These are phyloP conservation scores for Diaporthe vaccinii DNA, from an alignment of 2,329 filamentous ascomycete species.

Conservation along the genomic window DNA sequence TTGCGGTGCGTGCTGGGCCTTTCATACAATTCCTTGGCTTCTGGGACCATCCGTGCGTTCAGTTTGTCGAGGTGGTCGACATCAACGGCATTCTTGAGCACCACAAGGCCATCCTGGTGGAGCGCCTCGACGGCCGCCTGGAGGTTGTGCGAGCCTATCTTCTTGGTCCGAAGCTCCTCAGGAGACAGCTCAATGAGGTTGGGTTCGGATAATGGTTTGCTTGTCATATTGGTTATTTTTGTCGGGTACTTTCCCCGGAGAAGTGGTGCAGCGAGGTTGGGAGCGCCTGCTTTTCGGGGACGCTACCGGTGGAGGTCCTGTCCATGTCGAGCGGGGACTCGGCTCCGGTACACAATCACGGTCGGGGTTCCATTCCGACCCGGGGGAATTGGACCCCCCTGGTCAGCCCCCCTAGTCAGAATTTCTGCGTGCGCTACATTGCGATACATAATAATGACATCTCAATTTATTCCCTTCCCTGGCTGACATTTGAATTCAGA, in stretches of 20 bases:
- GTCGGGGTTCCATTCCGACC: background rate
- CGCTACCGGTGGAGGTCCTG: background rate
- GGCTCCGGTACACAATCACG: constrained; percentile 2
- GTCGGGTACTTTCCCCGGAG: background rate
- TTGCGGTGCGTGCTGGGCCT: constrained; percentile 42
- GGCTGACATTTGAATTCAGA: too few relatives aligned
- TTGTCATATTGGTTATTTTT: background rate
- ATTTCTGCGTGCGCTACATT: too few relatives aligned
- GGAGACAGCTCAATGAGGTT: constrained; percentile 25
- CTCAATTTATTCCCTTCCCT: too few relatives aligned
- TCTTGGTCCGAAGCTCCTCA: constrained; percentile 11
- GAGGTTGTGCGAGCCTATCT: constrained; percentile 44
- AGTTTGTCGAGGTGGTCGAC: constrained; percentile 51
- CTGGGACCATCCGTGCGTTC: constrained; percentile 51
- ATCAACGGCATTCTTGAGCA: constrained; percentile 53
- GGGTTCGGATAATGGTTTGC: background rate
- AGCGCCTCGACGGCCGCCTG: constrained; percentile 52
- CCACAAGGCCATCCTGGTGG: constrained; percentile 54
- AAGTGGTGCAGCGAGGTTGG: background rate
- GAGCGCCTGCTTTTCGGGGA: background rate
- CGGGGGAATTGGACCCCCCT: too few relatives aligned
- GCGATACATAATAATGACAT: too few relatives aligned
- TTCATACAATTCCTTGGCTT: constrained; percentile 48
- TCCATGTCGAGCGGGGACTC: constrained; percentile 17
- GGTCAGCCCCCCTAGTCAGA: too few relatives aligned